Percentiles rank a stretch among this genome's conserved stretches.
phyloP scores from a whole-genome alignment of 2,329 filamentous ascomycete species.

The Pseudopyrenochaeta lycopersici region DNA sequence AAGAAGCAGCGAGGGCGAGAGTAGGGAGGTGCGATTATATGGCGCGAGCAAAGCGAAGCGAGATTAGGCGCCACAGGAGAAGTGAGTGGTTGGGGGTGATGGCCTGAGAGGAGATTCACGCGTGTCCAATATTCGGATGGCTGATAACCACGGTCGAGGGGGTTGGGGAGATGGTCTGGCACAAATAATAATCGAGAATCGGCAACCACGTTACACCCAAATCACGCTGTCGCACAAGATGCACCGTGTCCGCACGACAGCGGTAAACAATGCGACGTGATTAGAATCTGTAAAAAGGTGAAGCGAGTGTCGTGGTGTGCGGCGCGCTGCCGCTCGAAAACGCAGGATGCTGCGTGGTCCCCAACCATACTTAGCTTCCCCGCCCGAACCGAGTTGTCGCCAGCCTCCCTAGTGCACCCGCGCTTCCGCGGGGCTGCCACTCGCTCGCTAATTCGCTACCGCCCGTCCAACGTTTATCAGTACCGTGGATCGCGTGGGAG shows the following conservation, averaged over 20 bases:
- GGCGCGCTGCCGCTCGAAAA: neutral
- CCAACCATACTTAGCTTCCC: neutral
- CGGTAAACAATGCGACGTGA: conserved; percentile 5
- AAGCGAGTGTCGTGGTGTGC: neutral
- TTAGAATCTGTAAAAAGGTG: neutral
- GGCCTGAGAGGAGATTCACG: conserved; percentile 12
- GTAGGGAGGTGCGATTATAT: conserved; percentile 35
- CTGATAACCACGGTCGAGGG: conserved; percentile 17
- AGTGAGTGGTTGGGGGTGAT: conserved; percentile 24
- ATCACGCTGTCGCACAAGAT: conserved; percentile 2
- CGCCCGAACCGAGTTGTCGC: neutral
- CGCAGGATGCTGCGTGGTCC: no score
- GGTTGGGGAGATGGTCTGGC: conserved; percentile 22
- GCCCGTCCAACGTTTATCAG: neutral
- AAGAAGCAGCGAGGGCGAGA: conserved; percentile 24
- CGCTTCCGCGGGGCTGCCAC: neutral
- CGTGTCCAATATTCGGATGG: conserved; percentile 21
- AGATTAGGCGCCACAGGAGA: conserved; percentile 22
- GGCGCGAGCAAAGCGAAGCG: conserved; percentile 16
- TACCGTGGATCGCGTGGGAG: neutral
- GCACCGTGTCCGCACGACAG: neutral
- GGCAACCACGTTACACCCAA: conserved; percentile 8
- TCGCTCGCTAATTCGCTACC: neutral
- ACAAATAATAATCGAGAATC: neutral
- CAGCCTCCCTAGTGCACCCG: neutral